Evolutionary conservation across 2,329 filamentous ascomycete genomes (phyloP), one percentile per base, ranked within the genome.

Genomic region (Fusarium pseudocircinatum): DNA sequence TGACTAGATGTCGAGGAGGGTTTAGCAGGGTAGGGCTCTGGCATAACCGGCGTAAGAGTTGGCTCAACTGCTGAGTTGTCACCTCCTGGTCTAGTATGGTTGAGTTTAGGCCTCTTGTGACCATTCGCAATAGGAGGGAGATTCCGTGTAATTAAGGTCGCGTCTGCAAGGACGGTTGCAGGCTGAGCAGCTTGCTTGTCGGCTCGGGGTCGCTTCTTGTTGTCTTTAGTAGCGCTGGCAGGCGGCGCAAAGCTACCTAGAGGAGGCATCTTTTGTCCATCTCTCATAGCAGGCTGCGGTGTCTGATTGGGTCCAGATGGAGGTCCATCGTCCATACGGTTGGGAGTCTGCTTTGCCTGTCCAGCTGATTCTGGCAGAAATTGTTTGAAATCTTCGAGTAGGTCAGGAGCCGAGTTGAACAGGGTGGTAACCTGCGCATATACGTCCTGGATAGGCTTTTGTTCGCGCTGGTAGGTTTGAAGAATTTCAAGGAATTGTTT

Each of bases 401-500:
- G 89, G 83, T 99, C 96, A 9, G 96, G 96, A 0, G 97, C 96
- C 10, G 93, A 93, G 79, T 94, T 95, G 84, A 99, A 99, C 2
- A 99, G 86, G 37, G 93, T 93, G 1, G 97, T 99, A 30, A 99
- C 96, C 82, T 99, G 96, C 3, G 94, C 93, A 81, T 99, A 99
- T 7, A 99, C 96, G 82, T 99, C 96, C 81, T 98, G 95, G 42
- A 99, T 99, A 0, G 96, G 97, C 80, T 98, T 98, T 60, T 96
- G 97, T 82, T 99, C 96, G 64, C 96, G 91, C 82, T 99, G 96
- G 78, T 99, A 99, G 5, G 96, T 99, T 83, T 99, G 96, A 50
- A 99, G 86, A 54, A 99, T 99, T 81, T 99, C 96, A 36, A 99
- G 88, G 80, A 99, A 99, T 80, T 99, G 96, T 82, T 99, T 99